A percentile compares a stretch with the other conserved stretches of the same genome.
Conservation (phyloP, 2,329 filamentous ascomycete species). For the Fusarium xylarioides region DNA sequence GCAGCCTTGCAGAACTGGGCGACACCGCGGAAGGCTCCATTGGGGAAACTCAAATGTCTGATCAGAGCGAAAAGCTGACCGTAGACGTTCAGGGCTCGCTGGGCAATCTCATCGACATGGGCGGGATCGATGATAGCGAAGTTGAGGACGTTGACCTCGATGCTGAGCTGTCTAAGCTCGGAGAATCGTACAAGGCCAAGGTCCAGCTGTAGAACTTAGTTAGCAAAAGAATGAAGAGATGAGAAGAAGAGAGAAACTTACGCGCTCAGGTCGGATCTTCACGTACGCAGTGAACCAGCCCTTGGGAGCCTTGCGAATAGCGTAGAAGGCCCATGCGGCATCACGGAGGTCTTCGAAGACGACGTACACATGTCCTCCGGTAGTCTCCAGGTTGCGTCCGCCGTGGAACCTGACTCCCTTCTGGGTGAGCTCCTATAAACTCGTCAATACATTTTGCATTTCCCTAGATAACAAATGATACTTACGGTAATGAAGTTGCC, state of each 20-base stretch:
- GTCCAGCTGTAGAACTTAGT: neutral
- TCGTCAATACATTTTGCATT: constrained; percentile 12
- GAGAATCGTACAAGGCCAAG: constrained; percentile 6
- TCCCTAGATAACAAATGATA: neutral
- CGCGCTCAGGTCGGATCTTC: constrained; percentile 16
- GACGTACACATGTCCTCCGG: constrained; percentile 58
- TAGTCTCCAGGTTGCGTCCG: constrained; percentile 47
- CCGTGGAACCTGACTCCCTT: constrained; percentile 50
- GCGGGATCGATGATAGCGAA: constrained; percentile 36
- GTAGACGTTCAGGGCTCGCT: constrained; percentile 53
- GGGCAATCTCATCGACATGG: constrained; percentile 48
- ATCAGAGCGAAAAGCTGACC: constrained; percentile 64
- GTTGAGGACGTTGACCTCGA: constrained; percentile 39
- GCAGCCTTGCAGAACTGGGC: constrained; percentile 63
- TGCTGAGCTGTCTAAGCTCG: constrained; percentile 43
- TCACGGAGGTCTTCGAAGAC: constrained; percentile 70
- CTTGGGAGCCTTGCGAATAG: constrained; percentile 53
- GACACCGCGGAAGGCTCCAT: constrained; percentile 57
- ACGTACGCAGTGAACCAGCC: constrained; percentile 54
- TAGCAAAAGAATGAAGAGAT: neutral
- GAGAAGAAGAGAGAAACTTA: neutral
- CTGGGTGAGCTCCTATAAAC: constrained; percentile 50
- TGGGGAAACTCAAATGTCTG: constrained; percentile 51
- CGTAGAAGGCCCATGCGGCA: constrained; percentile 60
- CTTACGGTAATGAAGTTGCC: constrained; percentile 58